Evolutionary conservation across 495 filamentous ascomycete genomes (phyloP).

Genomic region (Cercophora scortea): DNA sequence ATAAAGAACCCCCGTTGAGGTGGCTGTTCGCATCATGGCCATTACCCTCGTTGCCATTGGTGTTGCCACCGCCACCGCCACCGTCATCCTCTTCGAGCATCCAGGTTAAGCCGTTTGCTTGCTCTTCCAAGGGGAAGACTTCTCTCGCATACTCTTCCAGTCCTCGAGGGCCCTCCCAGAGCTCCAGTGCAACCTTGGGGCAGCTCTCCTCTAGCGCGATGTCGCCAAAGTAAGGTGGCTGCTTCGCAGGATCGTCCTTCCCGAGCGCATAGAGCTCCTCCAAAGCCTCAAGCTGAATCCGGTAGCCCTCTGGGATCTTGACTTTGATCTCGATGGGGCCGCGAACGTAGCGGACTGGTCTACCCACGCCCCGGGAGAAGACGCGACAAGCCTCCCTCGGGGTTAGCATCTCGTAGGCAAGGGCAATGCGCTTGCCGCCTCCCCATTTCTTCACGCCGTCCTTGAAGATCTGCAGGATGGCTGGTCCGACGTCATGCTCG

Average conservation of each 20-base stretch:
- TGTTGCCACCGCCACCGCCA: slow-evolving; percentile 9
- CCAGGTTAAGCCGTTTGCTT: slow-evolving; percentile 87
- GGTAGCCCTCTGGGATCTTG: slow-evolving; percentile 80
- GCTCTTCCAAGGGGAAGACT: slow-evolving; percentile 90
- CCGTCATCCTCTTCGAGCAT: slow-evolving; percentile 51
- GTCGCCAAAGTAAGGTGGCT: slow-evolving; percentile 50
- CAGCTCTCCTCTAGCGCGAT: slow-evolving; percentile 48
- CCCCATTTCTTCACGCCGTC: slow-evolving; percentile 86
- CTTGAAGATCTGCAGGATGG: slow-evolving; percentile 91
- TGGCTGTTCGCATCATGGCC: slow-evolving; percentile 8
- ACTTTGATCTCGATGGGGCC: slow-evolving; percentile 78
- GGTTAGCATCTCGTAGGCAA: slow-evolving; percentile 86
- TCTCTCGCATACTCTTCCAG: slow-evolving; percentile 95
- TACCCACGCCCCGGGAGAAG: slow-evolving; percentile 69
- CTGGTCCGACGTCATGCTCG: slow-evolving; percentile 94
- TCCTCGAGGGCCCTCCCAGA: slow-evolving; percentile 88
- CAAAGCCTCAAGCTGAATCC: slow-evolving; percentile 72
- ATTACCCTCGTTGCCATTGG: slow-evolving; percentile 8
- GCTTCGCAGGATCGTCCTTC: slow-evolving; percentile 45
- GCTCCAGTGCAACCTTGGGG: slow-evolving; percentile 61
- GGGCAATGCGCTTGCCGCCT: slow-evolving; percentile 81
- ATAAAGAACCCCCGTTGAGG: neutral
- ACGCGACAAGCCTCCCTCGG: slow-evolving; percentile 72
- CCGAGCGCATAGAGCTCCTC: slow-evolving; percentile 55
- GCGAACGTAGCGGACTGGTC: slow-evolving; percentile 68